Percentiles rank a stretch among this genome's conserved stretches.
Evolutionary conservation across 495 filamentous ascomycete species (phyloP).

Genomic region (Penicillium paxilli): DNA sequence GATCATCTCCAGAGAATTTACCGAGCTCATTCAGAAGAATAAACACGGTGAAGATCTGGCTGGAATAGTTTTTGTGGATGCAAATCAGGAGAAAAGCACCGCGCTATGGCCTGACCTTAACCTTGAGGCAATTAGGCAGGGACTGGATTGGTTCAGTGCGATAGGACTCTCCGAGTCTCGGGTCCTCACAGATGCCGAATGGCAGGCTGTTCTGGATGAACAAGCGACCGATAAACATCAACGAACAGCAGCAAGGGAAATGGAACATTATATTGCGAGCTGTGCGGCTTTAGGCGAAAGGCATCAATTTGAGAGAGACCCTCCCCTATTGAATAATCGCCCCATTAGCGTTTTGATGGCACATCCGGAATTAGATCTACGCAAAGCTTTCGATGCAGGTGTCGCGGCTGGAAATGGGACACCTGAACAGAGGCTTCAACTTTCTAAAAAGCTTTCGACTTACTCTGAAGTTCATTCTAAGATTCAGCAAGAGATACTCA

Average conservation of each 20-base stretch:
- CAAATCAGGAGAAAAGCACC: conserved; percentile 18
- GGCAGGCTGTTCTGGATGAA: conserved; percentile 5
- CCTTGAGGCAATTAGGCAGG: neutral
- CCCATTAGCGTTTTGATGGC: conserved; percentile 4
- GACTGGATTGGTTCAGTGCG: conserved; percentile 1
- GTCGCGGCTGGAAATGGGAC: conserved; percentile 2
- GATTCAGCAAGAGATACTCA: conserved; percentile 1
- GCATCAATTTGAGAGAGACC: conserved; percentile 1
- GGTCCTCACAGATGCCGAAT: conserved; percentile 3
- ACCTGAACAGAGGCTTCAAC: neutral
- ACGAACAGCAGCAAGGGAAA: conserved; percentile 1
- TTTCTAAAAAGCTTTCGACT: neutral
- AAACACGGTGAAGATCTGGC: neutral
- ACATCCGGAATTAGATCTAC: conserved; percentile 2
- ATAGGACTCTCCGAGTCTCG: neutral
- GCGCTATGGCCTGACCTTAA: conserved; percentile 4
- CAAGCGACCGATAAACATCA: neutral
- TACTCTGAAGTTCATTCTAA: neutral
- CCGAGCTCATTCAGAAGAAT: conserved; percentile 9
- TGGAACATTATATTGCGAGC: conserved; percentile 6
- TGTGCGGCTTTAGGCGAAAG: conserved; percentile 2
- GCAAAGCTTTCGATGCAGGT: neutral
- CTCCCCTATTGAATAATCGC: neutral
- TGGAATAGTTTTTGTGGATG: conserved; percentile 29
- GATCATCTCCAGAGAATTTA: conserved; percentile 35